Conservation (phyloP, 2,329 filamentous ascomycete species). For the Aureobasidium sp. region DNA sequence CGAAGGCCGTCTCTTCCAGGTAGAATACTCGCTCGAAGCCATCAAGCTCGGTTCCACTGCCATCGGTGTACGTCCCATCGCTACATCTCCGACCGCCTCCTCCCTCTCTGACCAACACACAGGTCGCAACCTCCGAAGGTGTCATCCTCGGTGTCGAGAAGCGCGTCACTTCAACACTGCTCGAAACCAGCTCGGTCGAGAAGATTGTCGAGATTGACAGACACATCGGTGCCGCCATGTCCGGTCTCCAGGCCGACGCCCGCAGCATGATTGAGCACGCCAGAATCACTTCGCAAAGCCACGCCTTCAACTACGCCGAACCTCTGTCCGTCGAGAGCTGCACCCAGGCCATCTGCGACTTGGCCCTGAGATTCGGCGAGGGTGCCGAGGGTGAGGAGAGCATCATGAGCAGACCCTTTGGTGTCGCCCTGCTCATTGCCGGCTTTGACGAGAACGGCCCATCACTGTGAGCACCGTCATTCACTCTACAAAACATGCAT, state of each 20-base stretch:
- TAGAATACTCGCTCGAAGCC: conserved; percentile 99
- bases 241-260: conserved; percentile 91
- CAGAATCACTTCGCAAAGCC: conserved; percentile 92
- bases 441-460: conserved; percentile 96
- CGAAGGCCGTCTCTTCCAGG: conserved; percentile 98
- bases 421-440: conserved; percentile 90
- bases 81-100: not conserved
- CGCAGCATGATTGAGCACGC: conserved; percentile 98
- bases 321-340: conserved; percentile 91
- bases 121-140: conserved; percentile 85
- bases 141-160: conserved; percentile 98
- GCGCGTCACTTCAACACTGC: conserved; percentile 92
- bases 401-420: conserved; percentile 96
- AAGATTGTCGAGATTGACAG: conserved; percentile 99
- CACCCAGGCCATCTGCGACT: conserved; percentile 96
- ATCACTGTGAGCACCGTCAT: conserved; percentile 52
- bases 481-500: not conserved
- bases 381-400: conserved; percentile 87
- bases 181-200: conserved; percentile 95
- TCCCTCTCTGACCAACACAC: not conserved
- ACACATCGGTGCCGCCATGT: conserved; percentile 99
- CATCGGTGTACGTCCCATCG: conserved; percentile 62
- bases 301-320: conserved; percentile 97
- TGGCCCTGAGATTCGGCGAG: conserved; percentile 93
- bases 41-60: conserved; percentile 99